phyloP scores from a whole-genome alignment of 1,139 yeast genomes.

The Spathaspora sp. region DNA sequence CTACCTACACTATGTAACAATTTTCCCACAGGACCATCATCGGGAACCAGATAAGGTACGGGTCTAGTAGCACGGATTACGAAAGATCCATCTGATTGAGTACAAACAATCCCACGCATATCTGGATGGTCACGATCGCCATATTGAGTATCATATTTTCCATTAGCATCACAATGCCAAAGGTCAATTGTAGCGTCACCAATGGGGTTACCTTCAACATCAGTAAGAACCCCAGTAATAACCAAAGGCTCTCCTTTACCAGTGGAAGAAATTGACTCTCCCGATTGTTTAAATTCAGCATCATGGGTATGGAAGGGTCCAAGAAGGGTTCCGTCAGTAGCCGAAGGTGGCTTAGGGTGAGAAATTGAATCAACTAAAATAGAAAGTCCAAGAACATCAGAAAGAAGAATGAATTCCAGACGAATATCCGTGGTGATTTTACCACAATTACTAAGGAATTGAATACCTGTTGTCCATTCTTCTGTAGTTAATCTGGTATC shows the following conservation, averaged over 20 bases:
- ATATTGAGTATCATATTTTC: conserved; percentile 36
- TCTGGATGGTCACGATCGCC: conserved; percentile 22
- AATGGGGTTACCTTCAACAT: conserved; percentile 27
- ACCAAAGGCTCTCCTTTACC: conserved; percentile 30
- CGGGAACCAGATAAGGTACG: conserved; percentile 38
- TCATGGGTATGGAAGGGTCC: conserved; percentile 38
- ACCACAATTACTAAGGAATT: conserved; percentile 29
- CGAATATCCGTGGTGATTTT: conserved; percentile 28
- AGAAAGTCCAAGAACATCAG: conserved; percentile 30
- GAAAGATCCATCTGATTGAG: conserved; percentile 27
- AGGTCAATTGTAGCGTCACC: conserved; percentile 28
- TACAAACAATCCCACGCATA: conserved; percentile 30
- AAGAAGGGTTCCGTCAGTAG: conserved; percentile 30
- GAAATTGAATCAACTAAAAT: conserved; percentile 30
- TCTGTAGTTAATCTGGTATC: conserved; percentile 31
- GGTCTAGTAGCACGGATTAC: conserved; percentile 30
- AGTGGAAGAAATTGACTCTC: conserved; percentile 23
- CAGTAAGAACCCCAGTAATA: conserved; percentile 22
- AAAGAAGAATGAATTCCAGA: conserved; percentile 31
- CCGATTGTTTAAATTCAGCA: conserved; percentile 25
- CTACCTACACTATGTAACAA: conserved; percentile 28
- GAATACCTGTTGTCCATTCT: conserved; percentile 30
- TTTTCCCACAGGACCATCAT: conserved; percentile 40
- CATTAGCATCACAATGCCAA: conserved; percentile 41
- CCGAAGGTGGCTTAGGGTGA: conserved; percentile 30